Evolutionary conservation across 2,329 filamentous ascomycete species (phyloP).

Genomic region (Salinomyces thailandicus): DNA sequence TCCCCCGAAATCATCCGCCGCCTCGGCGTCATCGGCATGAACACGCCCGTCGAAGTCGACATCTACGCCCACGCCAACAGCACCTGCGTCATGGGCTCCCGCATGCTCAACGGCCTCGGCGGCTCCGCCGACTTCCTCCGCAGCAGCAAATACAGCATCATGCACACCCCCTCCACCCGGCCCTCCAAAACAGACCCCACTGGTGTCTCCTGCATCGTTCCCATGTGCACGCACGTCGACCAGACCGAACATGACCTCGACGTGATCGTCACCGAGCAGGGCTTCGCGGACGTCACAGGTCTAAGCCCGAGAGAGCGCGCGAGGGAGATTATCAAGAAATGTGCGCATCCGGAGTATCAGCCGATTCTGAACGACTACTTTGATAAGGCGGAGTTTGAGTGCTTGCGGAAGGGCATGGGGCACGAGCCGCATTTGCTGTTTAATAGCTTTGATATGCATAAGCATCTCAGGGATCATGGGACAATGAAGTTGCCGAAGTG

Average conservation of each 20-base stretch:
- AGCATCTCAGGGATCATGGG: constrained; percentile 67
- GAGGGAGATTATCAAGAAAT: constrained; percentile 76
- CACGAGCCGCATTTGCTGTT: constrained; percentile 83
- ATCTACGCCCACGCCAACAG: constrained; percentile 91
- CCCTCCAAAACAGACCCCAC: constrained; percentile 73
- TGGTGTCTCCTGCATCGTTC: constrained; percentile 79
- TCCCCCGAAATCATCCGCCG: constrained; percentile 82
- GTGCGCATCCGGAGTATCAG: constrained; percentile 73
- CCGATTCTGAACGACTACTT: constrained; percentile 76
- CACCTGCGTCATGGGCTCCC: constrained; percentile 77
- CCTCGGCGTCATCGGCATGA: constrained; percentile 85
- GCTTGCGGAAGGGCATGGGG: constrained; percentile 74
- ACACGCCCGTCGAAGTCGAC: constrained; percentile 87
- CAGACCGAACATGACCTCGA: constrained; percentile 91
- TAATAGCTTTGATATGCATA: constrained; percentile 83
- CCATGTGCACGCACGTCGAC: constrained; percentile 85
- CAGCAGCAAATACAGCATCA: constrained; percentile 73
- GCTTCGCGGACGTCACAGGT: constrained; percentile 75
- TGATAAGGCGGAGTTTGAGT: constrained; percentile 76
- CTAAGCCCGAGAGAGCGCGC: constrained; percentile 70
- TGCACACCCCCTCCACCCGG: constrained; percentile 79
- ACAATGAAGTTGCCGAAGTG: constrained; percentile 77
- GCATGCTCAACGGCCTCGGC: constrained; percentile 79
- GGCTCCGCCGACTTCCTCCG: constrained; percentile 75
- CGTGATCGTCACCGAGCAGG: constrained; percentile 69